A percentile compares a stretch with the other conserved stretches of the same genome.
Evolutionary conservation across 768 basidiomycete species (phyloP).

Genomic region (button mushroom (Agaricus bisporus)): DNA sequence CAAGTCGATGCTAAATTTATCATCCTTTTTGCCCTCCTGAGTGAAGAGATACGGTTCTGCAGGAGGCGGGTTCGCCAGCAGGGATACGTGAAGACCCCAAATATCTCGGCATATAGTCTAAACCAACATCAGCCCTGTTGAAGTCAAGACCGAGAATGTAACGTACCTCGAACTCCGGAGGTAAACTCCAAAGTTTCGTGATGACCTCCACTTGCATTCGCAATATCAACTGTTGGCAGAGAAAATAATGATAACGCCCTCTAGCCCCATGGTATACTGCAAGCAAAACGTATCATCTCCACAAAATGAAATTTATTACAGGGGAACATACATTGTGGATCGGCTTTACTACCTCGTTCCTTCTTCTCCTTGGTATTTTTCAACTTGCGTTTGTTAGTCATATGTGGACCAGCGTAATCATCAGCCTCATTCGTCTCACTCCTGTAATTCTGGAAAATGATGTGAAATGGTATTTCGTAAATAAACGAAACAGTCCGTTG

Average conservation of each 20-base stretch:
- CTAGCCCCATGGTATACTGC: slow-evolving; percentile 82
- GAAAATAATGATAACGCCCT: slow-evolving; percentile 75
- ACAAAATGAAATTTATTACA: neutral
- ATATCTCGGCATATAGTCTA: slow-evolving; percentile 72
- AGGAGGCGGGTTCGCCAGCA: slow-evolving; percentile 53
- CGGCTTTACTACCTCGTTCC: slow-evolving; percentile 40
- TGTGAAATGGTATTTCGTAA: neutral
- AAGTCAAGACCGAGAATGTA: neutral
- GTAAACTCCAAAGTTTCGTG: slow-evolving; percentile 60
- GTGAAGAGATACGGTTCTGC: slow-evolving; percentile 51
- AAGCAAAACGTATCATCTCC: neutral
- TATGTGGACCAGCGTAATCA: slow-evolving; percentile 55
- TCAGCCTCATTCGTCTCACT: slow-evolving; percentile 68
- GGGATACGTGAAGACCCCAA: slow-evolving; percentile 71
- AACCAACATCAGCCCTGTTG: neutral
- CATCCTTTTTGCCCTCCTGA: slow-evolving; percentile 22
- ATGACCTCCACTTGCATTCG: slow-evolving; percentile 70
- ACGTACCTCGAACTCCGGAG: slow-evolving; percentile 75
- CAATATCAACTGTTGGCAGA: slow-evolving; percentile 78
- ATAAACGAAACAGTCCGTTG: slow-evolving; percentile 6
- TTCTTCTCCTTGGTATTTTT: slow-evolving; percentile 54
- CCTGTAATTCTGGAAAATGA: slow-evolving; percentile 61
- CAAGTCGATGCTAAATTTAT: neutral
- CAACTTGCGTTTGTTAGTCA: slow-evolving; percentile 57
- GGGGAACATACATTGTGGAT: slow-evolving; percentile 47